phyloP scores from a whole-genome alignment of 257 asterid species.

The Solanum lycopersicoides region DNA sequence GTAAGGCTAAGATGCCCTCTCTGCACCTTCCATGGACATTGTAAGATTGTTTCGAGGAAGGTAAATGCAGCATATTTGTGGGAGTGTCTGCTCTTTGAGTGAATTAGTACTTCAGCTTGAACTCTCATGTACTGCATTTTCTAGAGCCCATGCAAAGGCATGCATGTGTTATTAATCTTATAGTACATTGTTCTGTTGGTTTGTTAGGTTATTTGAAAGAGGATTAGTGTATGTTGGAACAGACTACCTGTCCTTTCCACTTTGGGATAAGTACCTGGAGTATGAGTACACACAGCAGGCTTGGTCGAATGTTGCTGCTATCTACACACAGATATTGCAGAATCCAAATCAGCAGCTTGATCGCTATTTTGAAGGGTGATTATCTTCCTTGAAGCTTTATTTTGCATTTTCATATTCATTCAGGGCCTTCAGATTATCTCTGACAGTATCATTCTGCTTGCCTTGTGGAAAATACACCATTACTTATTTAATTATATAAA shows the following conservation, averaged over 20 bases:
- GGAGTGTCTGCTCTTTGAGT: conserved; percentile 57
- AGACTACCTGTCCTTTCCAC: conserved; percentile 85
- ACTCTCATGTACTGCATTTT: conserved; percentile 20
- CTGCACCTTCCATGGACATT: conserved; percentile 62
- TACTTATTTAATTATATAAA: not conserved
- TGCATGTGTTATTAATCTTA: conserved; percentile 7
- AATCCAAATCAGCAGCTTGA: conserved; percentile 91
- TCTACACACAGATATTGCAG: conserved; percentile 75
- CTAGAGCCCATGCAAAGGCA: conserved; percentile 12
- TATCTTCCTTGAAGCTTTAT: not conserved
- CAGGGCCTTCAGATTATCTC: not conserved
- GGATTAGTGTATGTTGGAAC: conserved; percentile 92
- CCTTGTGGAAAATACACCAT: not conserved
- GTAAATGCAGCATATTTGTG: conserved; percentile 55
- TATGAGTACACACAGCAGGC: conserved; percentile 81
- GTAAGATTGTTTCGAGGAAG: conserved; percentile 80
- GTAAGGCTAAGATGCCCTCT: conserved; percentile 70
- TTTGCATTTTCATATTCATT: not conserved
- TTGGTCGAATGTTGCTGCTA: conserved; percentile 79
- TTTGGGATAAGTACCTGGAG: conserved; percentile 96
- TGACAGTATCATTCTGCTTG: not conserved
- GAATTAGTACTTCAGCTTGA: conserved; percentile 32
- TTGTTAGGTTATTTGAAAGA: conserved; percentile 91
- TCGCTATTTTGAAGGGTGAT: conserved; percentile 94
- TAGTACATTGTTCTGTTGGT: conserved; percentile 8